Conservation (phyloP, 1,139 yeast species). For the Scheffersomyces segobiensis region DNA sequence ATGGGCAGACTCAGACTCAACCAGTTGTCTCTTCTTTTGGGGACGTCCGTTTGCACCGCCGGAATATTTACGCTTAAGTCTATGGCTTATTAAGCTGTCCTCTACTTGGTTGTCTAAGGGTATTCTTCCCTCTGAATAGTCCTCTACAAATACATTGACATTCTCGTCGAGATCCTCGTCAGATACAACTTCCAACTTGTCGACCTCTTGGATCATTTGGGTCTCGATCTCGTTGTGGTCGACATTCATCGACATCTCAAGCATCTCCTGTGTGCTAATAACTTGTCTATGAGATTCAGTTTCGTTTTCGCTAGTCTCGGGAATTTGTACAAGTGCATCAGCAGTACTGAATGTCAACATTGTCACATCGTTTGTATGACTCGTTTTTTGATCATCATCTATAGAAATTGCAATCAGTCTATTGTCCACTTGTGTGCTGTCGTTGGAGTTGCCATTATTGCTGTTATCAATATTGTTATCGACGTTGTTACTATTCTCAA, state of each 20-base stretch:
- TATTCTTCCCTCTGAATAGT: not conserved
- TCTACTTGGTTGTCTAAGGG: constrained; percentile 9
- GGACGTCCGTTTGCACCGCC: not conserved
- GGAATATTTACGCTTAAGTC: not conserved
- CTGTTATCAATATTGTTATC: not conserved
- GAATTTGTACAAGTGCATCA: not conserved
- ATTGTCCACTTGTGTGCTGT: not conserved
- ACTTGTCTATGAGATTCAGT: constrained; percentile 15
- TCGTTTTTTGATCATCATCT: not conserved
- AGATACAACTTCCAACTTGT: constrained; percentile 10
- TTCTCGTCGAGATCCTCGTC: constrained; percentile 12
- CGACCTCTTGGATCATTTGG: constrained; percentile 1
- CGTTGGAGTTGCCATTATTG: not conserved
- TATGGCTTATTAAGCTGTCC: constrained; percentile 13
- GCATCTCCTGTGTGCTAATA: constrained; percentile 15
- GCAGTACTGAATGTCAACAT: not conserved
- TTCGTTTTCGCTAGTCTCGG: not conserved
- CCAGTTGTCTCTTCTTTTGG: constrained; percentile 8
- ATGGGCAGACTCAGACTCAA: not conserved
- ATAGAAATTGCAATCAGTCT: not conserved
- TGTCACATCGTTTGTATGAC: not conserved
- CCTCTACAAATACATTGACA: not conserved
- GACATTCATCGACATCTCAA: constrained; percentile 1
- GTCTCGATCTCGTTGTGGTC: constrained; percentile 1
- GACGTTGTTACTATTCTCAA: not conserved